These are phyloP conservation scores for Yamadazyma kanchanaburiensis DNA, from an alignment of 1,139 yeast species.

Conservation along the genomic window DNA sequence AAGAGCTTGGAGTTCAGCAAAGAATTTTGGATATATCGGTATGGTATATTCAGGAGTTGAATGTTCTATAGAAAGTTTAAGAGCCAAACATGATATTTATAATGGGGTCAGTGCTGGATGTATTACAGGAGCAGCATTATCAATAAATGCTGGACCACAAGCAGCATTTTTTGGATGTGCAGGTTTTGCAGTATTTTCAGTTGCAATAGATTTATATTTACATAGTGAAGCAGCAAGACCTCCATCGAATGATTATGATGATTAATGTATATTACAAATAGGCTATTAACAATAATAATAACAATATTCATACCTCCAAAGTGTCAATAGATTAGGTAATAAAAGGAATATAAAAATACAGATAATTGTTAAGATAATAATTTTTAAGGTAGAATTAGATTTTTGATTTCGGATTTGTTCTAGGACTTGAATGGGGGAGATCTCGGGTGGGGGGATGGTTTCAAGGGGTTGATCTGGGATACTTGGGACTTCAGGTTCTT, in stretches of 20 bases:
- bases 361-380: constrained; percentile 7
- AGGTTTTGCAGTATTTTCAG: constrained; percentile 94
- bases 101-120: constrained; percentile 95
- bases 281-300: constrained; percentile 30
- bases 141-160: constrained; percentile 90
- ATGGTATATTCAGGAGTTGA: constrained; percentile 93
- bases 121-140: constrained; percentile 88
- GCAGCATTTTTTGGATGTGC: constrained; percentile 93
- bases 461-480: too few relatives aligned
- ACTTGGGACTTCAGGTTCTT: too few relatives aligned
- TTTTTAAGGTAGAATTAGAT: constrained; percentile 2
- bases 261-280: constrained; percentile 26
- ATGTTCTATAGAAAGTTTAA: constrained; percentile 77
- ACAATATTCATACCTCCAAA: constrained; percentile 33
- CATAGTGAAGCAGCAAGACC: constrained; percentile 84
- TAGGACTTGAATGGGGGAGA: not conserved
- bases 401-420: constrained; percentile 2
- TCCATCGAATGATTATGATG: constrained; percentile 86
- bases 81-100: constrained; percentile 91
- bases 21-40: constrained; percentile 93
- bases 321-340: constrained; percentile 25
- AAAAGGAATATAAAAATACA: constrained; percentile 13
- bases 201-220: constrained; percentile 89
- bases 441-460: too few relatives aligned
- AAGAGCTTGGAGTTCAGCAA: constrained; percentile 83